A percentile compares a stretch with the other conserved stretches of the same genome.
phyloP scores from a whole-genome alignment of 2,329 filamentous ascomycete species.

The Plenodomus tracheiphilus region DNA sequence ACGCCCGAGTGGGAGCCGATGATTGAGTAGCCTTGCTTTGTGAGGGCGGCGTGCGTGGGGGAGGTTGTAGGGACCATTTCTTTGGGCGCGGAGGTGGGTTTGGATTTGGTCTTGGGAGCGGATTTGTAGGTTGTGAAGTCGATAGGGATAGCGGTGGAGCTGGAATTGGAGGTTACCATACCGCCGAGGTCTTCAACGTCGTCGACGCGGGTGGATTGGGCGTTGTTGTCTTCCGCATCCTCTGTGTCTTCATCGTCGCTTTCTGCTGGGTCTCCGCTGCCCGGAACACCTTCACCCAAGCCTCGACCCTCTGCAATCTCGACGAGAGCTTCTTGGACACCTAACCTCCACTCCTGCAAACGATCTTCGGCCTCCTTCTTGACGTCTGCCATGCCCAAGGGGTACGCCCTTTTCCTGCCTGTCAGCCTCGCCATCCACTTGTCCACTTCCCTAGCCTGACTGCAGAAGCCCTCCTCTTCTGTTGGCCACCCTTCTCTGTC shows the following conservation, averaged over 20 bases:
- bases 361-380: slow-evolving; percentile 71
- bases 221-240: slow-evolving; percentile 52
- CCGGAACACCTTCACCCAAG: slow-evolving; percentile 69
- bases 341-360: slow-evolving; percentile 76
- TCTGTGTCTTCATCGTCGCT: slow-evolving; percentile 74
- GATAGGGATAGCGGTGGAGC: slow-evolving; percentile 64
- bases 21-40: slow-evolving; percentile 95
- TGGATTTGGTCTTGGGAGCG: slow-evolving; percentile 52
- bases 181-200: slow-evolving; percentile 84
- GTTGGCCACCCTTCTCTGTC: slow-evolving; percentile 91
- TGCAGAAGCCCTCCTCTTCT: slow-evolving; percentile 88
- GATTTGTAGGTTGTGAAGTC: slow-evolving; percentile 81
- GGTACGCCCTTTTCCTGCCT: slow-evolving; percentile 81
- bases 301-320: slow-evolving; percentile 59
- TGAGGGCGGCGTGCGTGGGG: slow-evolving; percentile 84
- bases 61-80: slow-evolving; percentile 94
- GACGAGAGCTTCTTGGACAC: slow-evolving; percentile 71
- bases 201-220: slow-evolving; percentile 58
- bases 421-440: slow-evolving; percentile 98
- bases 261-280: slow-evolving; percentile 81
- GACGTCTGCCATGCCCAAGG: slow-evolving; percentile 83
- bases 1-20: slow-evolving; percentile 94
- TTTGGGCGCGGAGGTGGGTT: slow-evolving; percentile 59
- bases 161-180: slow-evolving; percentile 54
- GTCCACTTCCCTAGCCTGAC: slow-evolving; percentile 86